Evolutionary conservation across 1,139 yeast species (phyloP), one percentile per base, ranked within the genome.

Genomic region (Hyphopichia khmerensis): DNA sequence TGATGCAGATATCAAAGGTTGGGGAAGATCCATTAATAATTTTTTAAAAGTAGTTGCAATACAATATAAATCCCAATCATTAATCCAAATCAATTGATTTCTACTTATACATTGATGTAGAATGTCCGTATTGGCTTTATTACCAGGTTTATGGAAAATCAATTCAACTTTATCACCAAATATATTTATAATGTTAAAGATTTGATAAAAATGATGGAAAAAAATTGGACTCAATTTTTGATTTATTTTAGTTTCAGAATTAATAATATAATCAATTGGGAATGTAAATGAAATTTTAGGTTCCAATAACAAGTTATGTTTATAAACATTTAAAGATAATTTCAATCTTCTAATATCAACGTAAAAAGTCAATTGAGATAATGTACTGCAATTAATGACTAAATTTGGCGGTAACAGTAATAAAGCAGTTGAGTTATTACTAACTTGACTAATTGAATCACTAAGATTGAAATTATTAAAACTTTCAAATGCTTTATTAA

Each of bases 341-440:
- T 91, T 84, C 42, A 93, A 65, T 44, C 75, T 75, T 4, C 95
- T 84, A 40, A 93, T 79, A 60, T 90, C 96, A 16, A 90, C 67
- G 48, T 75, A 65, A 38, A 74, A 71, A 4, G 91, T 80, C 44
- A 93, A 69, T 35, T 78, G 83, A 11, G 86, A 71, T 26, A 93
- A 63, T 40, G 78, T 75, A 9, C 74, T 70, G 48, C 88, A 79
- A 41, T 53, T 58, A 9, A 56, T 45, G 4, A 52, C 50, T 17
- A 43, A 41, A 27, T 42, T 42, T 13, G 37, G n/a, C 36, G 36
- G 36, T 44, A 38, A 6, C 29, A 35, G 16, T 35, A 34, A 16
- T 43, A 38, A 30, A 7, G 17, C 16, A n/a, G 18, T 11, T 33
- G 17, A 10, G 36, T n/a, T 14, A 10, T 36, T 11, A 36, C 46